phyloP scores from a whole-genome alignment of 139 green algal genomes.

The Coelastrella sp. region DNA sequence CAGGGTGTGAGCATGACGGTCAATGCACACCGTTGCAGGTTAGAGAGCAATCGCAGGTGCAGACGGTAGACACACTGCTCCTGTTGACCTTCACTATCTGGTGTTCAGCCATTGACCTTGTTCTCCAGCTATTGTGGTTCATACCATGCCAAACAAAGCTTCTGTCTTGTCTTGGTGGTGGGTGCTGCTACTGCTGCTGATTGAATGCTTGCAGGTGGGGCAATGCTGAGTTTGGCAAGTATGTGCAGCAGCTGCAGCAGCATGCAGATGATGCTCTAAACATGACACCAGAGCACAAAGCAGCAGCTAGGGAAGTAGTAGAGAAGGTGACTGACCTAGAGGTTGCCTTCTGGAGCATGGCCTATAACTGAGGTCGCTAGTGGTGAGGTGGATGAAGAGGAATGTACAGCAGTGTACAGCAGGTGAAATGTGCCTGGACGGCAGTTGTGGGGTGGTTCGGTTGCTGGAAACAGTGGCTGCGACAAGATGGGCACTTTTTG shows the following conservation, averaged over 20 bases:
- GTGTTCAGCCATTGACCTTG: background rate
- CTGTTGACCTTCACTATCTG: background rate
- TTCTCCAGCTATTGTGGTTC: background rate
- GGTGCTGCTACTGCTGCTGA: slow-evolving; percentile 7
- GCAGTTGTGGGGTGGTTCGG: no score
- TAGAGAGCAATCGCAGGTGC: no score
- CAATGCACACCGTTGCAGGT: no score
- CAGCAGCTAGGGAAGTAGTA: slow-evolving; percentile 9
- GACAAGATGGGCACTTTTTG: no score
- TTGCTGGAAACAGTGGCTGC: no score
- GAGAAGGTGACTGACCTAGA: slow-evolving; percentile 40
- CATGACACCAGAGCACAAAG: background rate
- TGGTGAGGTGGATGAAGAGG: background rate
- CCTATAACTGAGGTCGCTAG: slow-evolving; percentile 3
- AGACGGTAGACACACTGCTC: no score
- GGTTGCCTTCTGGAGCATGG: slow-evolving; percentile 48
- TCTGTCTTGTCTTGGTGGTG: background rate
- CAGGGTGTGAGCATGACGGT: no score
- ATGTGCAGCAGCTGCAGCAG: slow-evolving; percentile 20
- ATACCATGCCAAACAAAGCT: no score
- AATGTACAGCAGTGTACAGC: no score
- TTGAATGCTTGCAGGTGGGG: slow-evolving; percentile 21
- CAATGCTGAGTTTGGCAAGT: slow-evolving; percentile 34
- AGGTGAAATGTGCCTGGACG: no score
- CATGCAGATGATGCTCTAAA: slow-evolving; percentile 35